A percentile compares a stretch with the other conserved stretches of the same genome.
Evolutionary conservation across 306 rosid species (phyloP).

Genomic region (Glycyrrhiza uralensis): DNA sequence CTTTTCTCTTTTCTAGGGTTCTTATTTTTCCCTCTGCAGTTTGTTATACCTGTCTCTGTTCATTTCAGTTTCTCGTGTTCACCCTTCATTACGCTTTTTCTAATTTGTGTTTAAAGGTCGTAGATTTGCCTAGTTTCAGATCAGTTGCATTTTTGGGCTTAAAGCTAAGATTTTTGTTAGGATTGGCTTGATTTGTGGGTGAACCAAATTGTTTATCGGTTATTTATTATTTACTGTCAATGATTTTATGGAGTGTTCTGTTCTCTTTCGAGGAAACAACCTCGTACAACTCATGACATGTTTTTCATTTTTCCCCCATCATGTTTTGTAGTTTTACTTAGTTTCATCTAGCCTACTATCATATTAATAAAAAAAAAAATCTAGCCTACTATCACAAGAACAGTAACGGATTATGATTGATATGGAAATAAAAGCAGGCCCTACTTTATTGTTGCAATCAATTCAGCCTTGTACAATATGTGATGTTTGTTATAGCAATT

Average conservation of each 20-base stretch:
- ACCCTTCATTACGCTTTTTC: slow-evolving; percentile 24
- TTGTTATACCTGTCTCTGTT: not conserved
- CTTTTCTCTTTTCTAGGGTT: slow-evolving; percentile 30
- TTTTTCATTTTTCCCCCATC: too few relatives aligned
- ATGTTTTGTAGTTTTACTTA: not conserved
- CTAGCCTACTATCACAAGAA: not conserved
- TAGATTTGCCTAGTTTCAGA: slow-evolving; percentile 28
- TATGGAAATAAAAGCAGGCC: not conserved
- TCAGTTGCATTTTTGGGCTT: slow-evolving; percentile 30
- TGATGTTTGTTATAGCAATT: not conserved
- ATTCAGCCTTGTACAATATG: slow-evolving; percentile 6
- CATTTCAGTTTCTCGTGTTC: not conserved
- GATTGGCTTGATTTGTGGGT: not conserved
- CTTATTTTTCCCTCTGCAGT: not conserved
- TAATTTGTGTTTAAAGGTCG: not conserved
- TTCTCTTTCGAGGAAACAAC: slow-evolving; percentile 5
- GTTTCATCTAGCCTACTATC: not conserved
- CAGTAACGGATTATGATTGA: slow-evolving; percentile 4
- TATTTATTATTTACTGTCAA: not conserved
- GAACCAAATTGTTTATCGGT: slow-evolving; percentile 5
- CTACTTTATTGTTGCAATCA: slow-evolving; percentile 14
- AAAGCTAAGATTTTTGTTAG: not conserved
- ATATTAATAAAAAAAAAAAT: too few relatives aligned
- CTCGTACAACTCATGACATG: not conserved
- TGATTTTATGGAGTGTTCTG: not conserved